phyloP scores from a whole-genome alignment of 2,329 filamentous ascomycete species.

The Leptosphaerulina australis region DNA sequence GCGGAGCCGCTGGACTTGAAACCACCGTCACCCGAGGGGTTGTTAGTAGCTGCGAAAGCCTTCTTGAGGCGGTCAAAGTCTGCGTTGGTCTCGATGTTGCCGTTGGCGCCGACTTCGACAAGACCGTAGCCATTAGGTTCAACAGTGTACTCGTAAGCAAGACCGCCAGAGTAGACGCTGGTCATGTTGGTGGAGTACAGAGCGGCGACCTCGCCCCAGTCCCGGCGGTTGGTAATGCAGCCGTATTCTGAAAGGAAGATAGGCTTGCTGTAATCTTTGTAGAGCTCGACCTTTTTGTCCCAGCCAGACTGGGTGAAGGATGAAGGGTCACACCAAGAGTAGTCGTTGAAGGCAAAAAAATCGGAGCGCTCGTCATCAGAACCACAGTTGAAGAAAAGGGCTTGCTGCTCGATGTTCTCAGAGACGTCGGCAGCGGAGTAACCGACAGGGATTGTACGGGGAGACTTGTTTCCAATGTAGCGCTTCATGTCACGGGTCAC shows the following conservation, averaged over 20 bases:
- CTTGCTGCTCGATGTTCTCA: conserved; percentile 83
- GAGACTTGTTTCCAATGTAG: conserved; percentile 73
- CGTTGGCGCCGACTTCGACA: conserved; percentile 64
- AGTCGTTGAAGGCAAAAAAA: conserved; percentile 90
- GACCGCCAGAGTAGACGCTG: conserved; percentile 87
- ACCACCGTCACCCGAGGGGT: conserved; percentile 63
- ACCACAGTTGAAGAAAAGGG: conserved; percentile 92
- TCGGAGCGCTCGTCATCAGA: conserved; percentile 82
- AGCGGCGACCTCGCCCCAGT: conserved; percentile 78
- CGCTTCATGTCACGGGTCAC: conserved; percentile 81
- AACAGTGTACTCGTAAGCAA: conserved; percentile 92
- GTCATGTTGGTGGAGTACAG: conserved; percentile 87
- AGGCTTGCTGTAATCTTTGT: conserved; percentile 46
- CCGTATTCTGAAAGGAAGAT: conserved; percentile 95
- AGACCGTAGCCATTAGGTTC: conserved; percentile 73
- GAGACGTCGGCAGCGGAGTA: conserved; percentile 87
- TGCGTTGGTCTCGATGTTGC: conserved; percentile 61
- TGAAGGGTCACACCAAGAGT: conserved; percentile 70
- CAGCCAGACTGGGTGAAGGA: conserved; percentile 75
- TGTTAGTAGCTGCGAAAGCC: conserved; percentile 57
- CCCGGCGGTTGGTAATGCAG: conserved; percentile 79
- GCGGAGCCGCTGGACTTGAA: conserved; percentile 61
- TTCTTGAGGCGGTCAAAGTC: conserved; percentile 67
- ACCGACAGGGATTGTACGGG: conserved; percentile 73
- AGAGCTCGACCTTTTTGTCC: conserved; percentile 58